Base-by-base conservation (phyloP, 2,329 filamentous ascomycete species). In the Tolypocladium pustulatum region DNA sequence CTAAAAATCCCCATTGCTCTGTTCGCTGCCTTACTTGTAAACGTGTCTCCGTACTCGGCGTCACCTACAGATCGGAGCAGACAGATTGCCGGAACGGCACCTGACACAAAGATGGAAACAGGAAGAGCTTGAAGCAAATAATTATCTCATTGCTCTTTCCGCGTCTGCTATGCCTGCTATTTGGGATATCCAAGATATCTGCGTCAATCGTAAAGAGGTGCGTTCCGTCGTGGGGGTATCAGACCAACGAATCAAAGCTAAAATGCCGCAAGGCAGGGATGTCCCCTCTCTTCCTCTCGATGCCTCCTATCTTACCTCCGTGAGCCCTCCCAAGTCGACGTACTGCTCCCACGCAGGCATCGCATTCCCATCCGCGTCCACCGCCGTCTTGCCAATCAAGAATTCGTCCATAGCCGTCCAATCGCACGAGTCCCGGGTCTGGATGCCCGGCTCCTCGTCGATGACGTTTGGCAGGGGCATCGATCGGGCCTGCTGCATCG, bases 291-390 rank as follows among this genome's bases (percentile, higher is more conserved):
- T n/a, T 20, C 17, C 13, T 4, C 17, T 52, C 15, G 13, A 54
- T 51, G 43, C 38, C 43, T 41, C 53, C 55, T 57, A 74, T 51
- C 65, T 65, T 63, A 72, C 67, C 60, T 73, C 72, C 2, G 72
- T 79, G 54, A 79, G 63, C 0, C 78, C 78, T 38, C 78, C 78
- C 4, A 80, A 65, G 15, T 77, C 75, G 34, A 71, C 69, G 60
- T 76, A 80, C 65, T 78, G 75, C 61, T 76, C 77, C 77, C 76
- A 80, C 5, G 72, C 72, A 4, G 73, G 68, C 58, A 71, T 64
- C 36, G 64, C 65, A 25, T 66, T 63, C 37, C 65, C 65, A 25
- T 66, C 65, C 12, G 58, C 37, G 56, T 61, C 61, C 27, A 58
- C 59, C 6, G 59, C 57, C 5, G 61, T 61, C 12, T 59, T 61